Conservation (phyloP, 495 filamentous ascomycete genomes). For the Penicillium arizonense region DNA sequence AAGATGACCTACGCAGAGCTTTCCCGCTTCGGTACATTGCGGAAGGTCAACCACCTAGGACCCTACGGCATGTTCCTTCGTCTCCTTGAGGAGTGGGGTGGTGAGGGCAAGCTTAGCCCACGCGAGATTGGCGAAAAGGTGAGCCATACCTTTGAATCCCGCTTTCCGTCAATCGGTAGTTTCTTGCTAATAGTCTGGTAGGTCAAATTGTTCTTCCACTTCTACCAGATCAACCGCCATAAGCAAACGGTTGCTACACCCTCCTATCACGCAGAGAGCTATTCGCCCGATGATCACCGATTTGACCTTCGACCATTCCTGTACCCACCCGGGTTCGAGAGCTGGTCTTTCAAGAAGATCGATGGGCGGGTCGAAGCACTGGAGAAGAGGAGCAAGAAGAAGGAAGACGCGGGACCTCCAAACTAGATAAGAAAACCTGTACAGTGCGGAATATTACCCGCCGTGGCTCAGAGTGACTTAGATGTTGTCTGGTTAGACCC, state of each 20-base stretch:
- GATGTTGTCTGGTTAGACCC: too few relatives aligned
- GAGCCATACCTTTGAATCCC: constrained; percentile 63
- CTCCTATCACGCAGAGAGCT: constrained; percentile 53
- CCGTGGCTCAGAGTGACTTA: too few relatives aligned
- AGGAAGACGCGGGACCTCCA: too few relatives aligned
- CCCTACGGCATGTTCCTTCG: constrained; percentile 73
- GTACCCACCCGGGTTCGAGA: constrained; percentile 3
- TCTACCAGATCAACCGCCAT: constrained; percentile 57
- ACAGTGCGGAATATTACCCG: too few relatives aligned
- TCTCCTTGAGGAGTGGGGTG: constrained; percentile 58
- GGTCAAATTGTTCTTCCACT: constrained; percentile 8
- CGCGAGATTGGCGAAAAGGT: constrained; percentile 60
- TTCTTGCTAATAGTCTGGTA: not conserved
- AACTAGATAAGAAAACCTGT: too few relatives aligned
- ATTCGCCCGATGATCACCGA: constrained; percentile 65
- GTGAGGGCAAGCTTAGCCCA: constrained; percentile 33
- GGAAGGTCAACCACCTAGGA: constrained; percentile 72
- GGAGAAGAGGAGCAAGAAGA: too few relatives aligned
- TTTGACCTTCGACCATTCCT: constrained; percentile 66
- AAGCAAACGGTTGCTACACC: constrained; percentile 69
- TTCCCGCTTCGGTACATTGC: constrained; percentile 58
- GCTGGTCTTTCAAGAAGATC: too few relatives aligned
- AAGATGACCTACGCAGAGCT: constrained; percentile 57
- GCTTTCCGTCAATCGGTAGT: not conserved
- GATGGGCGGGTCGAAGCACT: too few relatives aligned